Evolutionary conservation across 257 asterid genomes (phyloP), one percentile per base, ranked within the genome.

Genomic region (Capsicum chinense): DNA sequence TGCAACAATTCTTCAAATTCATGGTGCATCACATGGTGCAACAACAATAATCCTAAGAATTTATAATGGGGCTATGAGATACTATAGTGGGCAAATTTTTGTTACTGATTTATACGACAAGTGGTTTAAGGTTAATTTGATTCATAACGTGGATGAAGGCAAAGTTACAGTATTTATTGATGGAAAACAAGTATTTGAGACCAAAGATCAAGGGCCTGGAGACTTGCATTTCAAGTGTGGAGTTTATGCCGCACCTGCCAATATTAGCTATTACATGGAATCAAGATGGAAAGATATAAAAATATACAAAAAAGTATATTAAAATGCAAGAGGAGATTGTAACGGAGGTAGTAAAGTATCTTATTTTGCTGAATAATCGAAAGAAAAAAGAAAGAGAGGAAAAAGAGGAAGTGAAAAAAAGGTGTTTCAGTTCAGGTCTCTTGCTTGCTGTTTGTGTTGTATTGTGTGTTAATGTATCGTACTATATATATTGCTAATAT

Each of bases 151-250:
- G 2, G 85, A 89, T 63, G 86, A 58, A 67, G 90, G 87, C 2
- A 85, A 86, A 17, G 56, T 89, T 42, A 54, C 85, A 8, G 83
- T 89, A 66, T 86, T 82, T 68, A 85, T 87, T 12, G 84, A 86
- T 54, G 88, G 90, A 1, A 83, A 81, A 82, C 17, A 88, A 84
- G 47, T 86, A 70, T 60, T 60, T 16, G 81, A 54, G 21, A 67
- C 60, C 15, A 62, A 44, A 10, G 90, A 89, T 80, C 70, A 78
- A 35, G 89, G 89, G 35, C 90, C 90, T 4, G 86, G 88, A 5
- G 85, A 87, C 42, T 68, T 86, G 64, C 78, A 86, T 78, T 89
- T 89, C 87, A 87, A 87, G 62, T 87, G 90, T 83, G 89, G 92
- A 17, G 88, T 87, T 21, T 87, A 87, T 83, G 90, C 86, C 26